Evolutionary conservation across 148 eudicot species (phyloP), one percentile per base, ranked within the genome.

Genomic region (Rhododendron ovatum): DNA sequence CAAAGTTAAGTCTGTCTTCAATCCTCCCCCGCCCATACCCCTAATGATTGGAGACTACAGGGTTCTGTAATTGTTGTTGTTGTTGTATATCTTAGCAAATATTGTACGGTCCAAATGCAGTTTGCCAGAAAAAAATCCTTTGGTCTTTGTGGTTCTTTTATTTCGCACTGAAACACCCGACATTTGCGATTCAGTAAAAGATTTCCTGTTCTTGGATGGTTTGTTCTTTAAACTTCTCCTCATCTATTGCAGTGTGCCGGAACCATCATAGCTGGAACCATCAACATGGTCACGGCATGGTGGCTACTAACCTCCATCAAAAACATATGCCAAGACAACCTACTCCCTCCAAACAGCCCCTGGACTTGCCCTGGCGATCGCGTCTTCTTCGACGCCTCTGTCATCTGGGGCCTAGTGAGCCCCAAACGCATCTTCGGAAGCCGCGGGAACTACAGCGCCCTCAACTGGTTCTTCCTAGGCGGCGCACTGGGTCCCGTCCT

Each of bases 371-470:
- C 93, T 3, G 82, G 77, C 26, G 96, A 94, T 48, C 89, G 86
- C 0, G 93, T 94, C 85, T 94, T 94, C 89, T 94, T 88, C 51
- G 96, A 94, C 53, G 96, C 96, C 35, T 94, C 94, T 0, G 93
- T 94, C 55, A 92, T 94, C 17, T 94, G 96, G 96, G 96, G 96
- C 8, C 80, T 94, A 15, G 92, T 91, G 39, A 89, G 94, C 3
- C 96, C 96, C 15, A 88, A 47, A 47, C 67, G 95, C 50, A 91
- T 92, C 1, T 94, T 94, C 45, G 94, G 96, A 13, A 18, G 37
- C 33, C 86, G 41, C 0, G 96, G 96, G 9, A 90, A 88, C 55
- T 94, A 94, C 82, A 3, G n/a, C 1, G 93, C 93, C 26, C 82
- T 94, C 10, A 92, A 94, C 59, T 92, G 93, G 94, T 94, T 91